Evolutionary conservation across 2,329 filamentous ascomycete genomes (phyloP).

Genomic region (Aspergillaceae sp.): DNA sequence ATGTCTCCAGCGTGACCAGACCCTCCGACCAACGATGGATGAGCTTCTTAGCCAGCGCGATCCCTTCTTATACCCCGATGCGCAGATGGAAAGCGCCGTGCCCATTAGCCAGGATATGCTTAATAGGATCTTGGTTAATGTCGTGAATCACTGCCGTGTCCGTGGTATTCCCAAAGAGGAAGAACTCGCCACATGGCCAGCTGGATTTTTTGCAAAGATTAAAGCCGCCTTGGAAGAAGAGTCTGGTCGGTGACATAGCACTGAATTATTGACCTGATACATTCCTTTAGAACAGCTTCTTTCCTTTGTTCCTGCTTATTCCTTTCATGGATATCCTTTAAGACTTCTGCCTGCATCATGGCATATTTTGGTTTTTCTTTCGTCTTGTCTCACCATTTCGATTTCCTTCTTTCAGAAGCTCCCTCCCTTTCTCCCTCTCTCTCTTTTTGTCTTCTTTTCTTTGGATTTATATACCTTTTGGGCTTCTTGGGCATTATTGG

Average conservation of each 20-base stretch:
- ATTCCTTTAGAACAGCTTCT: no score
- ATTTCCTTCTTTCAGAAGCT: no score
- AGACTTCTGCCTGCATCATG: no score
- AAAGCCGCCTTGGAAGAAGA: slow-evolving; percentile 39
- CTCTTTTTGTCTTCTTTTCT: no score
- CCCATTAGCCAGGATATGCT: slow-evolving; percentile 51
- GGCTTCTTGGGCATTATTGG: no score
- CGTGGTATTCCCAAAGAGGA: slow-evolving; percentile 49
- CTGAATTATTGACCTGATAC: no score
- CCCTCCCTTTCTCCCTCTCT: no score
- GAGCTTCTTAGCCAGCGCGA: slow-evolving; percentile 50
- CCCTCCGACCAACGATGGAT: slow-evolving; percentile 47
- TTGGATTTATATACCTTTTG: no score
- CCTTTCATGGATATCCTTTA: no score
- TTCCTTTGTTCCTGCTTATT: no score
- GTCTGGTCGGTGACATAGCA: slow-evolving; percentile 15
- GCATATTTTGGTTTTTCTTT: no score
- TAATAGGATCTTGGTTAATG: slow-evolving; percentile 50
- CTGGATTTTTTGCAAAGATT: slow-evolving; percentile 41
- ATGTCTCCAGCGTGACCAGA: slow-evolving; percentile 52
- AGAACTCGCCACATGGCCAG: slow-evolving; percentile 44
- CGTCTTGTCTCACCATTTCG: no score
- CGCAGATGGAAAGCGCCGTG: slow-evolving; percentile 36
- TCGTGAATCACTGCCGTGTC: slow-evolving; percentile 52
- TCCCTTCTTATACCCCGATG: slow-evolving; percentile 51